Evolutionary conservation across 2,329 filamentous ascomycete genomes (phyloP), one percentile per base, ranked within the genome.

Genomic region (Stemphylium lycopersici): DNA sequence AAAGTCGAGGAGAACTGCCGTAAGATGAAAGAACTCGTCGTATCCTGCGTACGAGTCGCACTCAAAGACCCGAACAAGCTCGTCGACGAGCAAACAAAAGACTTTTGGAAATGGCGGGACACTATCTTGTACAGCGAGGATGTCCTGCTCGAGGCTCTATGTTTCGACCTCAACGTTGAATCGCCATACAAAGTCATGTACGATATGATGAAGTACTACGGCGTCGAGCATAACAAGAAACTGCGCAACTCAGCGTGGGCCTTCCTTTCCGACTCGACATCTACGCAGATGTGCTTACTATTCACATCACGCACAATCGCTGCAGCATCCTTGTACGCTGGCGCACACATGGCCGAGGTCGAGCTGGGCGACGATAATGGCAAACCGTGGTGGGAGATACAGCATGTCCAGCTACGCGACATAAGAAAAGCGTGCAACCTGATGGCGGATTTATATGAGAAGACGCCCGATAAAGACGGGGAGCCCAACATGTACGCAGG

Each of bases 31-130:
- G 92, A 97, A 62, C 83, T 99, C 56, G 93, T 99, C 62, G 89
- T 97, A 29, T 91, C 93, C 1, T 95, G 96, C 67, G 95, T 92
- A 56, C 91, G 93, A 62, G 91, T 97, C 16, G 95, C 93, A 24
- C 92, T 97, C 76, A 98, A 99, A 79, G 93, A 98, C 65, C 83
- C 91, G 1, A 90, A 91, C 67, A 84, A 97, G 55, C 81, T 93
- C 48, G 90, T 98, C 47, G 95, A 99, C 72, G 95, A 98, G 76
- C 93, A 98, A 75, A 96, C 90, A 64, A 98, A 97, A 71, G 95
- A 99, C 71, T 99, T 95, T 73, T 99, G 95, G 95, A 87, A 90
- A 69, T 99, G 95, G 95, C 86, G 92, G 57, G 95, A 99, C 72
- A 95, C 89, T 54, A 96, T 99, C 52, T 80, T 98, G 12, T 88